Percentiles rank a stretch among this genome's conserved stretches.
phyloP scores from a whole-genome alignment of 176 grass and related monocot species.

The Ananas comosus region DNA sequence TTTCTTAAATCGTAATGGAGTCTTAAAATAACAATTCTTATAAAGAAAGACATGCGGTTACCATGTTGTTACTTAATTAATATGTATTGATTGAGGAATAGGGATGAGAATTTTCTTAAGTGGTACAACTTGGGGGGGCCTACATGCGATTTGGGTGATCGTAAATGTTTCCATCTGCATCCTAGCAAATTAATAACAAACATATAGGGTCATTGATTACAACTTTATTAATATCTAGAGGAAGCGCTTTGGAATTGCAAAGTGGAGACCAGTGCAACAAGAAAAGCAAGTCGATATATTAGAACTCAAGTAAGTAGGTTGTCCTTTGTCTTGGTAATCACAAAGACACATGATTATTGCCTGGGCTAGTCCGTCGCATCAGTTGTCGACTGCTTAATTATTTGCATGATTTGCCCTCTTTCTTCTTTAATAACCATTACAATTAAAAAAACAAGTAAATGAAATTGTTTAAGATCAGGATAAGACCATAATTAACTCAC shows the following conservation, averaged over 20 bases:
- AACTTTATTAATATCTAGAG: slow-evolving; percentile 31
- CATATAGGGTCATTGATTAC: slow-evolving; percentile 2
- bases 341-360: background rate
- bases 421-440: too few relatives aligned
- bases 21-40: slow-evolving; percentile 43
- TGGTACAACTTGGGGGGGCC: slow-evolving; percentile 68
- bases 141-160: slow-evolving; percentile 68
- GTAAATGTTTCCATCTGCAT: slow-evolving; percentile 80
- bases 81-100: slow-evolving; percentile 29
- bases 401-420: too few relatives aligned
- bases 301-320: slow-evolving; percentile 45
- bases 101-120: slow-evolving; percentile 53
- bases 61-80: slow-evolving; percentile 37
- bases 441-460: too few relatives aligned
- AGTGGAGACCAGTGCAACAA: slow-evolving; percentile 62
- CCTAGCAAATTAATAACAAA: slow-evolving; percentile 48
- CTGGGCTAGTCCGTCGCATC: too few relatives aligned
- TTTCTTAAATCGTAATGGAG: slow-evolving; percentile 39
- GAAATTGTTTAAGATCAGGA: too few relatives aligned
- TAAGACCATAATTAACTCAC: too few relatives aligned
- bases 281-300: slow-evolving; percentile 40
- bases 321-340: slow-evolving; percentile 40
- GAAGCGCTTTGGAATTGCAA: slow-evolving; percentile 32
- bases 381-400: too few relatives aligned
- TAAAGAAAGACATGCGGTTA: slow-evolving; percentile 45